Percentiles rank a stretch among this genome's conserved stretches.
Evolutionary conservation across 495 filamentous ascomycete genomes (phyloP).

Genomic region (Penicillium malachiteum): DNA sequence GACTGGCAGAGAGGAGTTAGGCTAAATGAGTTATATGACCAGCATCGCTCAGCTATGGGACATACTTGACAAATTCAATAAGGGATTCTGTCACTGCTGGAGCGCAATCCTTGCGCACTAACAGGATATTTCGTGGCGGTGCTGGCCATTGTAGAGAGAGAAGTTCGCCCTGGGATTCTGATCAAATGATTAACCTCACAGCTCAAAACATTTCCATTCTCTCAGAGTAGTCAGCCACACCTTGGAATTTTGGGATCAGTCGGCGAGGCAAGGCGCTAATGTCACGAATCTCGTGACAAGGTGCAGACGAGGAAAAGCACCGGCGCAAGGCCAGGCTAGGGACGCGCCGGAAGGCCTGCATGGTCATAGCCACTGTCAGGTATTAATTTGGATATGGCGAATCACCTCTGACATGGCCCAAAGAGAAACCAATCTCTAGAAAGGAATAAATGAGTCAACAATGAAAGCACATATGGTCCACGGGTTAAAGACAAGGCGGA

Average conservation of each 20-base stretch:
- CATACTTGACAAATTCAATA: constrained; percentile 71
- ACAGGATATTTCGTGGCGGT: constrained; percentile 83
- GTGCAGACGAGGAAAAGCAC: constrained; percentile 41
- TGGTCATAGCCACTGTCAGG: constrained; percentile 9
- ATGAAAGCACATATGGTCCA: neutral
- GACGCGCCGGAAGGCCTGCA: constrained; percentile 14
- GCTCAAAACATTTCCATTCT: no score
- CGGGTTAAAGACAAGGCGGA: neutral
- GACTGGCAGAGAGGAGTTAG: constrained; percentile 40
- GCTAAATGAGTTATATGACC: constrained; percentile 5
- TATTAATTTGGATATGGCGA: neutral
- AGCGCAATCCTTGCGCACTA: constrained; percentile 82
- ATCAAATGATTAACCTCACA: constrained; percentile 1
- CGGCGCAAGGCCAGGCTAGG: constrained; percentile 15
- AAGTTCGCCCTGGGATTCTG: constrained; percentile 62
- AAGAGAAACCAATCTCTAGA: neutral
- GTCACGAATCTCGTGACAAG: constrained; percentile 41
- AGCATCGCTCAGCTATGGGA: neutral
- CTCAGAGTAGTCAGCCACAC: constrained; percentile 29
- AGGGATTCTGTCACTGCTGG: constrained; percentile 69
- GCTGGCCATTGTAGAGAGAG: constrained; percentile 85
- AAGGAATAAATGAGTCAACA: neutral
- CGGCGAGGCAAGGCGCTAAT: constrained; percentile 41
- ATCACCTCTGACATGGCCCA: neutral
- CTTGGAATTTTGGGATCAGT: constrained; percentile 51